A percentile compares a stretch with the other conserved stretches of the same genome.
Evolutionary conservation across 192 early-diverging fungal genomes (phyloP).

Genomic region (Coemansia sp.): DNA sequence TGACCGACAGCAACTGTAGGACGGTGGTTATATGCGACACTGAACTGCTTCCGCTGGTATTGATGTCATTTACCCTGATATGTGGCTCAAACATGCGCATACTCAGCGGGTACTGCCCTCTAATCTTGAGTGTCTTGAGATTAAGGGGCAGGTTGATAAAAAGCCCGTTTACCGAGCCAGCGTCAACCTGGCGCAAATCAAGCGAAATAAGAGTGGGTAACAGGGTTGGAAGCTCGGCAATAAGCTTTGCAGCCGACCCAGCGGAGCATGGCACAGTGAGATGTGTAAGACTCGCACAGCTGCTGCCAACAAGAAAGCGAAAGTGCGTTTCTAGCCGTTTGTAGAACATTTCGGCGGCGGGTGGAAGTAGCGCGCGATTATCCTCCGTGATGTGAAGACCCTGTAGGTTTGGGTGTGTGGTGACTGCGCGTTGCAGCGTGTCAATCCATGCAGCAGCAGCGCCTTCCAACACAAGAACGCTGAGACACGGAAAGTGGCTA

Average conservation of each 20-base stretch:
- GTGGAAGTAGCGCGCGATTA: slow-evolving; percentile 30
- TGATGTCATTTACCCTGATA: too few species aligned
- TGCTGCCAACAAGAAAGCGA: slow-evolving; percentile 8
- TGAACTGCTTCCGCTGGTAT: background rate
- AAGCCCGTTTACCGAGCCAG: slow-evolving; percentile 18
- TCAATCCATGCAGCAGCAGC: slow-evolving; percentile 36
- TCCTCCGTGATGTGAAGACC: slow-evolving; percentile 43
- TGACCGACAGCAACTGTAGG: slow-evolving; percentile 18
- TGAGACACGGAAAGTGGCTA: slow-evolving; percentile 13
- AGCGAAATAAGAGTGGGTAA: slow-evolving; percentile 22
- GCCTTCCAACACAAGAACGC: slow-evolving; percentile 29
- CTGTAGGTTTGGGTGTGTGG: slow-evolving; percentile 17
- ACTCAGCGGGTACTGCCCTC: slow-evolving; percentile 37
- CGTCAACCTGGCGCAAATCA: slow-evolving; percentile 37
- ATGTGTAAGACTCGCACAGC: slow-evolving; percentile 22
- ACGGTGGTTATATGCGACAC: background rate
- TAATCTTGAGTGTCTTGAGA: slow-evolving; percentile 17
- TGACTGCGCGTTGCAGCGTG: slow-evolving; percentile 24
- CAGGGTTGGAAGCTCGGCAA: slow-evolving; percentile 19
- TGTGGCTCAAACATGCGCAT: slow-evolving; percentile 25
- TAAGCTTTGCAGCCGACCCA: slow-evolving; percentile 26
- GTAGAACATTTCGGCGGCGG: slow-evolving; percentile 25
- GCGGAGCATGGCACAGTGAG: slow-evolving; percentile 40
- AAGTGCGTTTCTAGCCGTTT: slow-evolving; percentile 8
- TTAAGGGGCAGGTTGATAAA: slow-evolving; percentile 20